Evolutionary conservation across 331 rosid species (phyloP).

Genomic region (Erythrophleum ivorense): DNA sequence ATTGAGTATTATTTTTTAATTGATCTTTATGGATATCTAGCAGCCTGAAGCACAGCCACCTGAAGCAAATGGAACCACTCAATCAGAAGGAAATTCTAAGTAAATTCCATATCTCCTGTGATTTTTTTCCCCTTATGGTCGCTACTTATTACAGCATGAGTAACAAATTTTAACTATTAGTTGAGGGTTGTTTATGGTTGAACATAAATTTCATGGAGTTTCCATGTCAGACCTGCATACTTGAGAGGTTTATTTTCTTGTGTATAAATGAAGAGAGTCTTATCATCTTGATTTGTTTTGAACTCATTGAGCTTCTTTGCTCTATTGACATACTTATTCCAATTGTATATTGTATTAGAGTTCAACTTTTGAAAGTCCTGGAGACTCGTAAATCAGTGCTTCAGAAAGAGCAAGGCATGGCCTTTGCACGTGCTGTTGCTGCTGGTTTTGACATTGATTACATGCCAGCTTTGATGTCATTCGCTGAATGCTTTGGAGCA

Average conservation of each 20-base stretch:
- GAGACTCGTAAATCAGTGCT: slow-evolving; percentile 88
- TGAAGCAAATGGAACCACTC: slow-evolving; percentile 69
- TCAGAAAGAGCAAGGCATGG: slow-evolving; percentile 99
- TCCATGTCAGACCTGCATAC: slow-evolving; percentile 8
- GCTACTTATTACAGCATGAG: background rate
- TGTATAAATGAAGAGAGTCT: background rate
- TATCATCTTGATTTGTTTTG: slow-evolving; percentile 11
- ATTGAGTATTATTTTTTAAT: slow-evolving; percentile 34
- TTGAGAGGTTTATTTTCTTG: slow-evolving; percentile 13
- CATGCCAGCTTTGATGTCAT: slow-evolving; percentile 76
- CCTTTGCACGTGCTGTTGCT: slow-evolving; percentile 99
- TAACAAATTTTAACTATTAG: background rate
- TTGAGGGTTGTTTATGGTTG: slow-evolving; percentile 1
- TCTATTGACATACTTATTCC: slow-evolving; percentile 34
- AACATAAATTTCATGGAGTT: slow-evolving; percentile 6
- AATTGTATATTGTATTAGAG: slow-evolving; percentile 56
- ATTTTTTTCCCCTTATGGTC: background rate
- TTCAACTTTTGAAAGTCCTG: slow-evolving; percentile 90
- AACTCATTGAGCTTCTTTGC: slow-evolving; percentile 29
- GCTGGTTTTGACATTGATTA: slow-evolving; percentile 92
- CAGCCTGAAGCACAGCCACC: slow-evolving; percentile 77
- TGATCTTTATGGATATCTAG: slow-evolving; percentile 39
- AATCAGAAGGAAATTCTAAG: slow-evolving; percentile 85
- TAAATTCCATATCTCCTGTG: slow-evolving; percentile 44
- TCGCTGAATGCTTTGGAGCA: slow-evolving; percentile 94